Percentiles rank a stretch among this genome's conserved stretches.
phyloP scores from a whole-genome alignment of 2,329 filamentous ascomycete genomes.

The Aspergillus latus region DNA sequence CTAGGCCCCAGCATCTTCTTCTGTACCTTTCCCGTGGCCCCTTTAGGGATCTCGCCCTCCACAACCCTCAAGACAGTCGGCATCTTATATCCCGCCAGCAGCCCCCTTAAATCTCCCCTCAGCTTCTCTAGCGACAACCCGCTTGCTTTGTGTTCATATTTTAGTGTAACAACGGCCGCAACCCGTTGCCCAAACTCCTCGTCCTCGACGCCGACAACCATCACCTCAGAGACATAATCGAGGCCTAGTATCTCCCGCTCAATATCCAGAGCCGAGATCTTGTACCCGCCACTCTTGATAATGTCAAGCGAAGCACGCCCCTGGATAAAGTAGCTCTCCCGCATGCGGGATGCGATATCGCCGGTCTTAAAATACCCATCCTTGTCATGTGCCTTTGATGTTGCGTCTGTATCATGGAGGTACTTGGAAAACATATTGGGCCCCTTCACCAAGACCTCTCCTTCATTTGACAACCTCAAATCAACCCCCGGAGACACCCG shows the following conservation, averaged over 20 bases:
- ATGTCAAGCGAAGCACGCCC: conserved; percentile 54
- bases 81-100: conserved; percentile 81
- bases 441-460: conserved; percentile 46
- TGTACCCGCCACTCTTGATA: conserved; percentile 57
- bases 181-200: conserved; percentile 56
- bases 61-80: conserved; percentile 82
- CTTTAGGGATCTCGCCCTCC: conserved; percentile 48
- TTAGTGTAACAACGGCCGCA: conserved; percentile 48
- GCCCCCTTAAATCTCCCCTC: conserved; percentile 39
- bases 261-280: conserved; percentile 55
- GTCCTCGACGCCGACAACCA: conserved; percentile 54
- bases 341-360: conserved; percentile 39
- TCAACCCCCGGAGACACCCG: conserved; percentile 41
- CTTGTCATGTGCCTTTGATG: conserved; percentile 42
- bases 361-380: conserved; percentile 51
- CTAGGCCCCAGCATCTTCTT: conserved; percentile 37
- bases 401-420: conserved; percentile 44
- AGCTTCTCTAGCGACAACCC: conserved; percentile 33
- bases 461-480: conserved; percentile 49
- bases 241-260: conserved; percentile 53
- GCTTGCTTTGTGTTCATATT: conserved; percentile 20
- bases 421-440: conserved; percentile 41
- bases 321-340: conserved; percentile 51
- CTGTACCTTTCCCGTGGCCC: conserved; percentile 81
- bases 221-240: conserved; percentile 52